These are phyloP conservation scores for Rhodotorula toruloides DNA, from an alignment of 768 basidiomycete genomes.

Conservation along the genomic window DNA sequence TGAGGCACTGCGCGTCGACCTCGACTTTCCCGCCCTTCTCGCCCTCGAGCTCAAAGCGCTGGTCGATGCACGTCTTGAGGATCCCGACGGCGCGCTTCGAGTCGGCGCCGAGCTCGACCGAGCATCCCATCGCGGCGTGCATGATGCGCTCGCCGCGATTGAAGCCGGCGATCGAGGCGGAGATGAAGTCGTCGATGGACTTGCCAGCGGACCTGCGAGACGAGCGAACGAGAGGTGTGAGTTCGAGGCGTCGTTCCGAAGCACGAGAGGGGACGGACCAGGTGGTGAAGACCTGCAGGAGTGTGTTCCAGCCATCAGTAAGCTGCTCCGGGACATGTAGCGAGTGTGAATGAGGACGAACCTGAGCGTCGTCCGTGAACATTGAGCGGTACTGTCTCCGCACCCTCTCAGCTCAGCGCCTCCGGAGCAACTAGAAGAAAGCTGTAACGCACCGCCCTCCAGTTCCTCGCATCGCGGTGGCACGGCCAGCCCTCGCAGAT, in stretches of 20 bases:
- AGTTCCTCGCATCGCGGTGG: slow-evolving; percentile 38
- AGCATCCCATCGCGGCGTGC: background rate
- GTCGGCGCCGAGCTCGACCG: background rate
- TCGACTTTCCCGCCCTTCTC: background rate
- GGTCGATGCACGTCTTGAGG: background rate
- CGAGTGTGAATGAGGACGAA: too few species aligned
- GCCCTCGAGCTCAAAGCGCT: background rate
- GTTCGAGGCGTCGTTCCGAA: too few species aligned
- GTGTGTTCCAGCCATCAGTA: too few species aligned
- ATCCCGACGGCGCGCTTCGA: background rate
- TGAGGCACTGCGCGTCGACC: background rate
- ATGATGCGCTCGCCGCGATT: background rate
- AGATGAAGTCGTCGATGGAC: slow-evolving; percentile 36
- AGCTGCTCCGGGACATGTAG: too few species aligned
- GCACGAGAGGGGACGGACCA: too few species aligned
- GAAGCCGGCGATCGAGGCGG: slow-evolving; percentile 1
- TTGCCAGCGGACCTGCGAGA: too few species aligned
- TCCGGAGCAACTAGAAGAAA: background rate
- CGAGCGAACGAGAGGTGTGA: too few species aligned
- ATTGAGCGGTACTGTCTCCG: slow-evolving; percentile 30
- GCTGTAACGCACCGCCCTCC: background rate
- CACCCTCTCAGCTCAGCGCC: too few species aligned
- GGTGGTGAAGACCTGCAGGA: slow-evolving; percentile 37
- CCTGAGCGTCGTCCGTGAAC: slow-evolving; percentile 30
- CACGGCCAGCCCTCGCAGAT: slow-evolving; percentile 26